Conservation (phyloP, 2,329 filamentous ascomycete species). For the Fusarium sp. region DNA sequence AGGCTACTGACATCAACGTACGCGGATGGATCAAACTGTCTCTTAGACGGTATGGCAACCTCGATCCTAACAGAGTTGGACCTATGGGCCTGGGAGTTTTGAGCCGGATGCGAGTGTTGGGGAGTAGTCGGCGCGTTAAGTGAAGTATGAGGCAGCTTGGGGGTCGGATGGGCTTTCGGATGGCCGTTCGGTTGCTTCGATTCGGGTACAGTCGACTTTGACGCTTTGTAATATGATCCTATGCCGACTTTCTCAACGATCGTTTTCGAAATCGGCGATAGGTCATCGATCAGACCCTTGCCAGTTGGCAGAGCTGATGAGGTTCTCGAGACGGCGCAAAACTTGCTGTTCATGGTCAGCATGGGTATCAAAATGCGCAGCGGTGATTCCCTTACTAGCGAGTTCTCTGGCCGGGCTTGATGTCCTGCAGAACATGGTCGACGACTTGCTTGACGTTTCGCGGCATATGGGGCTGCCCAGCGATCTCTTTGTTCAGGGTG, state of each 20-base stretch:
- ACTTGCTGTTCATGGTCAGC: conserved; percentile 59
- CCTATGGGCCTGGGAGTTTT: conserved; percentile 46
- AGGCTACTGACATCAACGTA: conserved; percentile 48
- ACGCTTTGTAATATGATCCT: conserved; percentile 52
- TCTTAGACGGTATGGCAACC: conserved; percentile 57
- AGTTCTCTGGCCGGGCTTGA: conserved; percentile 74
- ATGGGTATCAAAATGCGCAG: neutral
- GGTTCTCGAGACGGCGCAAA: conserved; percentile 49
- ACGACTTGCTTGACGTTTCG: conserved; percentile 74
- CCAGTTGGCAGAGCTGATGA: conserved; percentile 32
- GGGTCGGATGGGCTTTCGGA: conserved; percentile 28
- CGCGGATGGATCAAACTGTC: conserved; percentile 48
- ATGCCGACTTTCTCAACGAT: conserved; percentile 54
- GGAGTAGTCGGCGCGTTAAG: conserved; percentile 34
- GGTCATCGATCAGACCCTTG: conserved; percentile 50
- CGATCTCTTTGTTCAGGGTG: conserved; percentile 74
- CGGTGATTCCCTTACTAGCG: conserved; percentile 62
- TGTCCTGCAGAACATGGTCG: conserved; percentile 75
- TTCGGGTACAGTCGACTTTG: conserved; percentile 46
- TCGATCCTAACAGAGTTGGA: conserved; percentile 55
- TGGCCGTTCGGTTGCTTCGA: conserved; percentile 51
- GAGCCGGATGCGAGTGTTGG: conserved; percentile 18
- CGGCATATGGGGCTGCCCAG: conserved; percentile 64
- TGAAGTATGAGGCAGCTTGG: conserved; percentile 35
- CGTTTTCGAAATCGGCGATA: conserved; percentile 58